Percentiles rank a stretch among this genome's conserved stretches.
Evolutionary conservation across 768 basidiomycete species (phyloP).

Genomic region (Phylloporus arenicola): DNA sequence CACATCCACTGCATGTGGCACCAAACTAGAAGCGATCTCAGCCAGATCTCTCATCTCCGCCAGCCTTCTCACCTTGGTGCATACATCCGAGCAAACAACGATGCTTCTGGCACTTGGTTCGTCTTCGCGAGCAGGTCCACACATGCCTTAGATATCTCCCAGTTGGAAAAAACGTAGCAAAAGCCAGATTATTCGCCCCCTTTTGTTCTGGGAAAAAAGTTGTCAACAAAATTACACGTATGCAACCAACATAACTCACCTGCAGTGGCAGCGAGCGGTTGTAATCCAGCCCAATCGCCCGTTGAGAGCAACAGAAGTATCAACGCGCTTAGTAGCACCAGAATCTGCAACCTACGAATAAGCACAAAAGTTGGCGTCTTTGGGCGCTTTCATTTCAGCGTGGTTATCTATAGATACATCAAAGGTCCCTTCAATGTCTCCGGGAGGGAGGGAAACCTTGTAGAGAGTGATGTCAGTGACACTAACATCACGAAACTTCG

Average conservation of each 20-base stretch:
- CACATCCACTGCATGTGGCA: conserved; percentile 56
- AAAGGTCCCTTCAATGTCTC: no score
- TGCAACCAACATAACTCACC: conserved; percentile 40
- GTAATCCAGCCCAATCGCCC: conserved; percentile 71
- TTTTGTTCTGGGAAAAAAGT: conserved; percentile 50
- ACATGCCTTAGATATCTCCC: conserved; percentile 70
- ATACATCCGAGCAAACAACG: conserved; percentile 91
- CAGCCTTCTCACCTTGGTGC: conserved; percentile 62
- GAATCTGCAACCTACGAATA: no score
- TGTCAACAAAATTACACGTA: neutral
- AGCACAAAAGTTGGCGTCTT: no score
- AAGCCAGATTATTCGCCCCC: conserved; percentile 90
- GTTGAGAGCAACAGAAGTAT: conserved; percentile 77
- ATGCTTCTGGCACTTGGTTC: conserved; percentile 85
- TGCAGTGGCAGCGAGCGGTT: conserved; percentile 58
- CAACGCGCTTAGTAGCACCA: conserved; percentile 79
- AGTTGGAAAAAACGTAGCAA: conserved; percentile 81
- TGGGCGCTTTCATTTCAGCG: no score
- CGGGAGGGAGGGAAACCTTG: no score
- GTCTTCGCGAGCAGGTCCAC: conserved; percentile 84
- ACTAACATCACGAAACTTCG: no score
- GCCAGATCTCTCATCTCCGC: neutral
- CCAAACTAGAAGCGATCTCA: conserved; percentile 40
- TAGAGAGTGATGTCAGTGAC: no score
- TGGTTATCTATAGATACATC: no score